Evolutionary conservation across 768 basidiomycete species (phyloP), one percentile per base, ranked within the genome.

Genomic region (Amanita muscaria): DNA sequence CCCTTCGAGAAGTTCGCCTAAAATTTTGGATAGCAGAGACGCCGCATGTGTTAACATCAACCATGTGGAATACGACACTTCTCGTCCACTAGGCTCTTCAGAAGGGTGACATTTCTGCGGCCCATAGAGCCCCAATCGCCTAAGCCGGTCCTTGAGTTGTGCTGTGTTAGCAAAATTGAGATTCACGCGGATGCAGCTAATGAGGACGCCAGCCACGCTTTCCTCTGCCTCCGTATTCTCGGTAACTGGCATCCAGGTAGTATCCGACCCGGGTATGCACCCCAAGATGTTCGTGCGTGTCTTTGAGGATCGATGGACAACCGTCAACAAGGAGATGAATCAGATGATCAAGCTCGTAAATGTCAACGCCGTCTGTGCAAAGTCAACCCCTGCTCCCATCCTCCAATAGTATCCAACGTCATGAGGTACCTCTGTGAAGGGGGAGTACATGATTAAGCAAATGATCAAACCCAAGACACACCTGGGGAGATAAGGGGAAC

Each of bases 101-200:
- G 88, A 90, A 0, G 96, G 96, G 65, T 98, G 96, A 16, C 72
- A 79, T 51, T 70, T 79, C 36, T 77, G 69, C 7, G 76, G 63
- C 1, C 94, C 94, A 54, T 97, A 99, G 35, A 94, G 60, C 54
- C 98, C 94, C 40, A 99, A 71, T 51, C 91, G 68, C 23, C 87
- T 72, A 19, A 92, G 65, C 14, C 87, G 83, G 60, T 84, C 92
- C 69, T 97, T 97, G 16, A 99, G 66, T 56, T 93, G 91, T 27
- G 91, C 87, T 18, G 93, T 93, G 59, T 99, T 99, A 10, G 94
- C 88, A 53, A 99, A 99, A 57, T 90, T 87, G 21, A 99, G 69
- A 56, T 79, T 86, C 64, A 98, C 94, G 23, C 90, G 68, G 43
- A 99, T 85, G 16, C 91, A 74, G 5, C 97, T 74, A 38, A 99